Conservation (phyloP, 331 rosid genomes). For the Pyrus hybrid region DNA sequence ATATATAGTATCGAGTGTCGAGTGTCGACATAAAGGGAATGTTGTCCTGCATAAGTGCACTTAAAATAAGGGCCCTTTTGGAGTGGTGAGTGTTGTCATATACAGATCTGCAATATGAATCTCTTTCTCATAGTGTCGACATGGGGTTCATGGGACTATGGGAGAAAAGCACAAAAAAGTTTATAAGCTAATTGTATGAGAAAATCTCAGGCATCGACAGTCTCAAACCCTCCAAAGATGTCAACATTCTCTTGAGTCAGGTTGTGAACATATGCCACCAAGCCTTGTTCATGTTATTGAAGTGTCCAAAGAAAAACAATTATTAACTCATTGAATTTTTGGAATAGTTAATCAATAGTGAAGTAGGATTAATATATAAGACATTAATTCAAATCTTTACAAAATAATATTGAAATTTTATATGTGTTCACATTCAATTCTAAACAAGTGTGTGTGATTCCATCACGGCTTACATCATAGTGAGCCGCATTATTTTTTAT, state of each 20-base stretch:
- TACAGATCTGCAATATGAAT: background rate
- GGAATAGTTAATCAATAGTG: background rate
- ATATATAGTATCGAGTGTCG: background rate
- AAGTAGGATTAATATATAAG: background rate
- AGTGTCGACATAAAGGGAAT: background rate
- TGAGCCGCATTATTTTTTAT: background rate
- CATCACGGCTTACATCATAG: background rate
- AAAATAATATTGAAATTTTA: background rate
- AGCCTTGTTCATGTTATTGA: background rate
- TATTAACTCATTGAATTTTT: background rate
- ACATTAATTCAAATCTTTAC: background rate
- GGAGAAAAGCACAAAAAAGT: background rate
- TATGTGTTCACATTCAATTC: background rate
- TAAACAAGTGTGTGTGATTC: background rate
- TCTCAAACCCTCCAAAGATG: constrained; percentile 65
- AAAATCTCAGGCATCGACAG: constrained; percentile 44
- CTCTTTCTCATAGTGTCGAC: constrained; percentile 43
- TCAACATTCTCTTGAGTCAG: constrained; percentile 60
- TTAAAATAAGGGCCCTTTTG: background rate
- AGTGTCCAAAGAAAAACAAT: background rate
- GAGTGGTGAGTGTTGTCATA: background rate
- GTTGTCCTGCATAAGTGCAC: background rate
- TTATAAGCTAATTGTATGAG: constrained; percentile 15
- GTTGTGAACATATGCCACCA: constrained; percentile 13
- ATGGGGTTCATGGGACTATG: constrained; percentile 19